Evolutionary conservation across 116 monocot genomes (phyloP).

Genomic region (Phalaenopsis hybrid): DNA sequence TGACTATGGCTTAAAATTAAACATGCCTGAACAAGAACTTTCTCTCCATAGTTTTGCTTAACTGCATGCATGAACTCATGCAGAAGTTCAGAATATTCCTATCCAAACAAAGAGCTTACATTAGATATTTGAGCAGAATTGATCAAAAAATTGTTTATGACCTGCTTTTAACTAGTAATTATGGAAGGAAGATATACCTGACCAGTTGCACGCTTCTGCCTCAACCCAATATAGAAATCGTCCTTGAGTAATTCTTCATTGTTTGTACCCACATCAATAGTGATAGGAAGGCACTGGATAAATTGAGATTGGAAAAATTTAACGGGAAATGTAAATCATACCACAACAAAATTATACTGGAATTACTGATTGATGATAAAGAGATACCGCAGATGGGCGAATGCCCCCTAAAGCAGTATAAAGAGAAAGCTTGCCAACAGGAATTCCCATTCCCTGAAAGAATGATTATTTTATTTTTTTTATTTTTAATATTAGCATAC

Average conservation of each 20-base stretch:
- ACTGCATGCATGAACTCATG: constrained; percentile 75
- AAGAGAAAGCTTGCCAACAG: constrained; percentile 82
- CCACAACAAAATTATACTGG: neutral
- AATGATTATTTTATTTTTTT: neutral
- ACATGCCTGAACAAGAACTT: constrained; percentile 65
- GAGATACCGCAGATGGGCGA: constrained; percentile 54
- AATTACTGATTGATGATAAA: neutral
- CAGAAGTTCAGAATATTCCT: constrained; percentile 62
- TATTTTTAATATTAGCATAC: neutral
- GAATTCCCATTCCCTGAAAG: constrained; percentile 93
- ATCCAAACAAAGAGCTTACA: neutral
- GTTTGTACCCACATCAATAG: constrained; percentile 47
- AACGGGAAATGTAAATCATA: neutral
- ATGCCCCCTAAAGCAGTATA: constrained; percentile 82
- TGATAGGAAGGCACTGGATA: constrained; percentile 36
- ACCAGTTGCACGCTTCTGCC: constrained; percentile 35
- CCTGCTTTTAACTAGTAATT: neutral
- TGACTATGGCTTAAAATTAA: neutral
- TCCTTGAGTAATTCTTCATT: constrained; percentile 36
- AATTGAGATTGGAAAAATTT: neutral
- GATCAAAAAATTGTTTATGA: neutral
- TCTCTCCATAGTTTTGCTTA: constrained; percentile 80
- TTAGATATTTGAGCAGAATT: constrained; percentile 3
- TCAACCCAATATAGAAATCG: constrained; percentile 46
- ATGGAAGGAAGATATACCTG: constrained; percentile 15